Evolutionary conservation across 2,329 filamentous ascomycete genomes (phyloP).

Genomic region (Rhytidhysteron rufulum): DNA sequence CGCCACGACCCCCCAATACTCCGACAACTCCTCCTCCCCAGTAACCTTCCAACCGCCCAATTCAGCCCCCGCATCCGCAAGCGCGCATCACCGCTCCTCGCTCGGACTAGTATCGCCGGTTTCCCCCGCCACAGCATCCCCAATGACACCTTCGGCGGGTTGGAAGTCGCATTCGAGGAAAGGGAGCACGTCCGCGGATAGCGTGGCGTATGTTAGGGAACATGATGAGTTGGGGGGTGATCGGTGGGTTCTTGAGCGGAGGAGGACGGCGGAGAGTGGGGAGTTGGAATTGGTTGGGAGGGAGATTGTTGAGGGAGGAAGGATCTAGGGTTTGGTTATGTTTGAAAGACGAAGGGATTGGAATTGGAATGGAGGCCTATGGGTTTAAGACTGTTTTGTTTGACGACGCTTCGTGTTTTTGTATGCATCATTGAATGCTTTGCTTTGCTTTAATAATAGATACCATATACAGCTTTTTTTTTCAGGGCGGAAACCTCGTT

Average conservation of each 20-base stretch:
- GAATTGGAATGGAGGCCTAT: neutral
- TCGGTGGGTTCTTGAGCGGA: slow-evolving; percentile 67
- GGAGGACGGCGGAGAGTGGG: slow-evolving; percentile 62
- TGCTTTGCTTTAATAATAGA: no score
- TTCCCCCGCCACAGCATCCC: slow-evolving; percentile 23
- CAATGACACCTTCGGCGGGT: slow-evolving; percentile 24
- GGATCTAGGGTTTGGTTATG: slow-evolving; percentile 27
- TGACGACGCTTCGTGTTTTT: neutral
- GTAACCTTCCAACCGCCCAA: slow-evolving; percentile 18
- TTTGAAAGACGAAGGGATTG: no score
- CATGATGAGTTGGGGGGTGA: slow-evolving; percentile 56
- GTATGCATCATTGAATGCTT: no score
- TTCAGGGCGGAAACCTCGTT: no score
- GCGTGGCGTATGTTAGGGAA: slow-evolving; percentile 64
- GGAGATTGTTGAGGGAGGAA: slow-evolving; percentile 58
- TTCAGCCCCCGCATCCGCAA: slow-evolving; percentile 10
- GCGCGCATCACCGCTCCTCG: slow-evolving; percentile 22
- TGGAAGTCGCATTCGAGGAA: slow-evolving; percentile 35
- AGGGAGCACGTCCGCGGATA: slow-evolving; percentile 56
- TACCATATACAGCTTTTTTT: no score
- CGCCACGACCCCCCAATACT: slow-evolving; percentile 17
- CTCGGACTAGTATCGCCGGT: slow-evolving; percentile 30
- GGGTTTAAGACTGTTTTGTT: neutral
- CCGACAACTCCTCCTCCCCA: slow-evolving; percentile 6
- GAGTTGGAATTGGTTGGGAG: slow-evolving; percentile 63